Evolutionary conservation across 768 basidiomycete species (phyloP), one percentile per base, ranked within the genome.

Genomic region (Lentinula lateritia): DNA sequence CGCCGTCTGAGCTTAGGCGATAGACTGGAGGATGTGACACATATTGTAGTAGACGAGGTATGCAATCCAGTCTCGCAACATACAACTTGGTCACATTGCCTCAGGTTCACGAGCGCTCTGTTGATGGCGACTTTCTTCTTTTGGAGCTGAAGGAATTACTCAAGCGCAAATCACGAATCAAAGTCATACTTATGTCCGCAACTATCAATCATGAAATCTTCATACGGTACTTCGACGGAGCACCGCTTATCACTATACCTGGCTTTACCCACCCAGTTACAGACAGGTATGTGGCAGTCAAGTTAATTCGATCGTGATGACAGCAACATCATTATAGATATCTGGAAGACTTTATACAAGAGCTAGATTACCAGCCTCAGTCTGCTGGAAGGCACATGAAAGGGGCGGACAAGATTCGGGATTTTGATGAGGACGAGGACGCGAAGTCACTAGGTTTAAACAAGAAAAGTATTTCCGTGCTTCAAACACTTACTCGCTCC

Each of bases 161-260:
- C 50, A 75, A 76, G 63, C 78, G 70, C 18, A 87, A 93, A 67
- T 73, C 77, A 20, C 81, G 71, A 1, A 80, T 97, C 66, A 95
- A 91, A 70, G 80, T 98, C 20, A 74, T 95, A 20, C 80, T 96
- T 50, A 97, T 97, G 94, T 93, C 91, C 36, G 95, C 95, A 5
- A 98, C 95, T 0, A 95, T 96, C 72, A 95, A 97, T 67, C 92
- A 94, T 62, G 80, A 91, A 64, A 83, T 80, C n/a, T 95, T 94
- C 66, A 76, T 87, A 52, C 80, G 83, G 60, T 98, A 98, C 71
- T 97, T 96, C 69, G 71, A 84, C 54, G 80, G 83, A 20, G 93
- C 93, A 3, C 93, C 95, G 0, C 77, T 92, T 52, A 75, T 97
- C 58, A 82, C 80, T 32, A 97, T 98, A 32, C 92, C 93, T 3